Conservation (phyloP, 768 basidiomycete species). For the Suillus ampliporus region DNA sequence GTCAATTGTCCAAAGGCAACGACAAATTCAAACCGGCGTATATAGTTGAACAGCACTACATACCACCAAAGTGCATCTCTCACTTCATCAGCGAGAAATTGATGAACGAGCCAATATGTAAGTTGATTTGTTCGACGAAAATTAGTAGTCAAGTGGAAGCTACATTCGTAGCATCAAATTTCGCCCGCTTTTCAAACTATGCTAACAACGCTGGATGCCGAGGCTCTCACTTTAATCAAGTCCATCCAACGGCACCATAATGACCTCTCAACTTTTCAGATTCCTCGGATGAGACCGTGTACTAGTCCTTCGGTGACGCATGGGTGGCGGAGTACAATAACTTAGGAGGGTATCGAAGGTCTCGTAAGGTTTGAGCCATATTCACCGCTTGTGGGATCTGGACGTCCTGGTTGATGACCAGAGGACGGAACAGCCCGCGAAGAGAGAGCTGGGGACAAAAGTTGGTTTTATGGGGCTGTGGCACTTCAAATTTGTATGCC, state of each 20-base stretch:
- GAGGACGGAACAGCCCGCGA: constrained; percentile 56
- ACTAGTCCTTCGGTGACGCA: constrained; percentile 66
- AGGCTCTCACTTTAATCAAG: constrained; percentile 54
- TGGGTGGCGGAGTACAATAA: constrained; percentile 74
- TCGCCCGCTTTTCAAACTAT: constrained; percentile 37
- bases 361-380: constrained; percentile 40
- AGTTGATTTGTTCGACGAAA: no score
- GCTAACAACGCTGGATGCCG: constrained; percentile 58
- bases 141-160: no score
- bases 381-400: constrained; percentile 52
- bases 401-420: constrained; percentile 78
- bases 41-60: no score
- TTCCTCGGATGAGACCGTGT: constrained; percentile 75
- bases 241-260: constrained; percentile 58
- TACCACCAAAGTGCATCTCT: no score
- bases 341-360: constrained; percentile 74
- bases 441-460: constrained; percentile 51
- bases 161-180: no score
- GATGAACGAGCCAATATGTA: no score
- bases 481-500: no score
- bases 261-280: constrained; percentile 72
- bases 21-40: no score
- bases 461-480: no score
- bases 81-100: no score
- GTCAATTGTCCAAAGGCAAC: no score